Conservation (phyloP, 2,329 filamentous ascomycete species). For the Westerdykella sp. region DNA sequence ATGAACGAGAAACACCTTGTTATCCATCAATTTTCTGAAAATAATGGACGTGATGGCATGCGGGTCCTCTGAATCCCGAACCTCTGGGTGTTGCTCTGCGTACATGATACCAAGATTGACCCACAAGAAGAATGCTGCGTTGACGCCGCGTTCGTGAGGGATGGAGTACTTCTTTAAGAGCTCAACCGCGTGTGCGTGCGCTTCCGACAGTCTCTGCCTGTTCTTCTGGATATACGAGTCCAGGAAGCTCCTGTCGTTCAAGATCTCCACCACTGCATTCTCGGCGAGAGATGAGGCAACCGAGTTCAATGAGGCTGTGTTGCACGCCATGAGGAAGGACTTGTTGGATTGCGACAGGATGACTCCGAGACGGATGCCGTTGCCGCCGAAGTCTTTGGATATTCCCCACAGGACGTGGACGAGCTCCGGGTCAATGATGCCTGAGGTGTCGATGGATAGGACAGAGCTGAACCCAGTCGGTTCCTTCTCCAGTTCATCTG, state of each 20-base stretch:
- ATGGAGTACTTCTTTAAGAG: constrained; percentile 30
- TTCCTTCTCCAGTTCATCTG: constrained; percentile 20
- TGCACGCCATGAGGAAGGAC: constrained; percentile 16
- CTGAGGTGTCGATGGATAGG: constrained; percentile 33
- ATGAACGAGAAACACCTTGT: constrained; percentile 48
- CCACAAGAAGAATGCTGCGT: constrained; percentile 46
- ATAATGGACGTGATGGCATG: background rate
- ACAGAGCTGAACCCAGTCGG: constrained; percentile 10
- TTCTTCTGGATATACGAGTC: constrained; percentile 44
- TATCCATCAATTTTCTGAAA: constrained; percentile 32
- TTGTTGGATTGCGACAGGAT: constrained; percentile 42
- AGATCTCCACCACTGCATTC: constrained; percentile 28
- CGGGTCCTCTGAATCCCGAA: constrained; percentile 12
- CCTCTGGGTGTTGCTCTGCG: constrained; percentile 9
- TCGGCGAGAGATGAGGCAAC: constrained; percentile 4
- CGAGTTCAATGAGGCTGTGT: constrained; percentile 6
- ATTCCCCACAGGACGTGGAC: constrained; percentile 47
- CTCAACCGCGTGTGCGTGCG: constrained; percentile 9
- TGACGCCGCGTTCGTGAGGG: constrained; percentile 33
- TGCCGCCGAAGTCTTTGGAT: constrained; percentile 48
- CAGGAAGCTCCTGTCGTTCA: constrained; percentile 43
- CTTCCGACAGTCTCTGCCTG: constrained; percentile 18
- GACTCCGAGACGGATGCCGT: constrained; percentile 49
- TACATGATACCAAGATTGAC: constrained; percentile 24
- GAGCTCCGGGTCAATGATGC: constrained; percentile 45